Base-by-base conservation (phyloP, 1,284 basidiomycete genomes). In the Thelephora terrestris region DNA sequence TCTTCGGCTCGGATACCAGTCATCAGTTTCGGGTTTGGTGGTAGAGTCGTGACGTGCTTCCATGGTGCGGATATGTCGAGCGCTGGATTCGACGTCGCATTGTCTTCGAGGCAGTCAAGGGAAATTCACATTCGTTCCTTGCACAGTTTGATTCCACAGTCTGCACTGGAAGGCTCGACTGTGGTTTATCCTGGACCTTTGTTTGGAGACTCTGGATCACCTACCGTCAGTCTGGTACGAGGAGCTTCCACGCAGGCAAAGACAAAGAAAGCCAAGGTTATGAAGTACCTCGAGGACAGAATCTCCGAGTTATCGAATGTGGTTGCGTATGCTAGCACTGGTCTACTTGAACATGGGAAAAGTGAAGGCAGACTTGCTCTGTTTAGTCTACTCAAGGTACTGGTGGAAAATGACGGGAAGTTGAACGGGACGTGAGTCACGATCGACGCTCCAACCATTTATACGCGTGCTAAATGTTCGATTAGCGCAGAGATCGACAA, bases 21-120 rank as follows among this genome's bases (percentile, higher is more conserved):
- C 17, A 72, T 93, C 47, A 84, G 78, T 52, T 95, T 96, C 58
- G 93, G 93, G 1, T 92, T 93, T 59, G 90, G 90, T 24, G 93
- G 92, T 12, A 85, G 84, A 58, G 59, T 95, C 45, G 74, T 94
- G 10, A 85, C 87, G 6, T 91, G 86, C 61, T 94, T 94, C 71
- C 91, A 93, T 50, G 79, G 78, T 7, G 72, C 79, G 12, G 71
- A 76, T 2, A 75, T 75, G 20, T 64, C 85, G 57, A 81, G 74
- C 58, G 82, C 81, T 10, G 81, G 84, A 18, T 84, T 87, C 57
- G 85, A 89, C 59, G 80, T 87, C 37, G 83, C 87, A 1, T 71
- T 91, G 27, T 77, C 81, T 4, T 76, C 83, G 17, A 77, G 85
- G 52, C 75, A 79, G 56, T 76, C 81, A 39, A 79, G 85, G 2